These are phyloP conservation scores for Talaromyces sp. DNA, from an alignment of 2,329 filamentous ascomycete species.

Conservation along the genomic window DNA sequence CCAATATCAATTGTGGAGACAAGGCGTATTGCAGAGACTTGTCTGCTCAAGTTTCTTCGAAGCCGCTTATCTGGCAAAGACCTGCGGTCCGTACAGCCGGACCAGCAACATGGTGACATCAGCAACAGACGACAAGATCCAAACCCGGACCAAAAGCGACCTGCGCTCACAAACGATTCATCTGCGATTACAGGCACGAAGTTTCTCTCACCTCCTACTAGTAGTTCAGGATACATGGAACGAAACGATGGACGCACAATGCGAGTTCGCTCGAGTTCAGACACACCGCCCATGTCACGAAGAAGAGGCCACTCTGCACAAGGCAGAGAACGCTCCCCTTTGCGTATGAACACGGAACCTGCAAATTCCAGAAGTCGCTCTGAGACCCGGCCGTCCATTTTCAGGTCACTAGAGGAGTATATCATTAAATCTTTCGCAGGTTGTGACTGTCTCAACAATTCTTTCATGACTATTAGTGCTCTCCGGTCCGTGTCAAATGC, in stretches of 20 bases:
- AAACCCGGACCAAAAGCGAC: not conserved
- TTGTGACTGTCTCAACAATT: conserved; percentile 69
- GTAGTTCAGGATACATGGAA: conserved; percentile 17
- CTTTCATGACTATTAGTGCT: conserved; percentile 61
- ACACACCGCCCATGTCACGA: conserved; percentile 25
- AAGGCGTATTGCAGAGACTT: conserved; percentile 55
- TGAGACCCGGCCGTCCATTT: conserved; percentile 54
- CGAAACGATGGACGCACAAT: conserved; percentile 23
- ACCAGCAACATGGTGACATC: not conserved
- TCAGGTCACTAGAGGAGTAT: conserved; percentile 75
- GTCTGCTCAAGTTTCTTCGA: conserved; percentile 51
- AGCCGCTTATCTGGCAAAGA: conserved; percentile 32
- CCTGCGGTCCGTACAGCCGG: not conserved
- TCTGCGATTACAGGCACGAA: not conserved
- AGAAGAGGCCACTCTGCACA: conserved; percentile 23
- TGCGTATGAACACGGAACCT: conserved; percentile 16
- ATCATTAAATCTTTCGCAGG: conserved; percentile 66
- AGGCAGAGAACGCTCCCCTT: conserved; percentile 21
- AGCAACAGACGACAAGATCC: not conserved
- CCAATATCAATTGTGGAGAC: conserved; percentile 61
- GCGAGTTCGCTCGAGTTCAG: conserved; percentile 29
- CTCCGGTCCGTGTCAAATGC: conserved; percentile 27
- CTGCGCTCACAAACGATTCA: not conserved
- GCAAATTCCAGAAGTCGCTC: conserved; percentile 36
- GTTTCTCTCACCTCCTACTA: conserved; percentile 10